A percentile compares a stretch with the other conserved stretches of the same genome.
phyloP scores from a whole-genome alignment of 2,329 filamentous ascomycete species.

The Aspergillus aculeatus region DNA sequence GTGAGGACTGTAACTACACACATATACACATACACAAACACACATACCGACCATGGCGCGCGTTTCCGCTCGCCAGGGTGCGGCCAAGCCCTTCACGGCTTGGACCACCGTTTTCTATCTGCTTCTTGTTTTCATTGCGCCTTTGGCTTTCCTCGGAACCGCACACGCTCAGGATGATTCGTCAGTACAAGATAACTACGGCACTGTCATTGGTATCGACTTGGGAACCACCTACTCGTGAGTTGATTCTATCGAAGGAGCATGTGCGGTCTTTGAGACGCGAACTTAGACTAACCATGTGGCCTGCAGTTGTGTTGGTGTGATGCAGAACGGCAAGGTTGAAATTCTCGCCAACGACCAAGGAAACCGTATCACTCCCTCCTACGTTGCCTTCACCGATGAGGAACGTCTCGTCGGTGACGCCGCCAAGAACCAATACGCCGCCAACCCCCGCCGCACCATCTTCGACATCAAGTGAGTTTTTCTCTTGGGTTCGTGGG shows the following conservation, averaged over 20 bases:
- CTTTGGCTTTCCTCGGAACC: conserved; percentile 77
- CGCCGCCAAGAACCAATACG: conserved; percentile 93
- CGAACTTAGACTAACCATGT: conserved; percentile 17
- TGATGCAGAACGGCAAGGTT: conserved; percentile 93
- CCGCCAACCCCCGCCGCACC: conserved; percentile 72
- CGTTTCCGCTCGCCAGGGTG: conserved; percentile 57
- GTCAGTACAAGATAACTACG: conserved; percentile 71
- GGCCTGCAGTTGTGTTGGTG: conserved; percentile 77
- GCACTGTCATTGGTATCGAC: conserved; percentile 92
- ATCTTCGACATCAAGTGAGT: conserved; percentile 82
- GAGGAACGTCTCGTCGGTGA: conserved; percentile 97
- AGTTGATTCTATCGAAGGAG: conserved; percentile 8
- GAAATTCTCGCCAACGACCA: conserved; percentile 96
- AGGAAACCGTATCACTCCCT: conserved; percentile 93
- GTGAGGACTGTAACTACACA: conserved; percentile 12
- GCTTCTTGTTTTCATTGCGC: conserved; percentile 78
- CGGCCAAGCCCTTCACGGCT: conserved; percentile 68
- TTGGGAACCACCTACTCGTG: conserved; percentile 77
- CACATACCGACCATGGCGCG: conserved; percentile 53
- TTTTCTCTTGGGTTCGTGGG: neutral
- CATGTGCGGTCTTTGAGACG: neutral
- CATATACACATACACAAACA: neutral
- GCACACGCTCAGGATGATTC: conserved; percentile 67
- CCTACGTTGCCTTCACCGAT: conserved; percentile 94
- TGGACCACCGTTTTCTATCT: conserved; percentile 92